Conservation (phyloP, 2,329 filamentous ascomycete species). For the Amauroascus verrucosus region DNA sequence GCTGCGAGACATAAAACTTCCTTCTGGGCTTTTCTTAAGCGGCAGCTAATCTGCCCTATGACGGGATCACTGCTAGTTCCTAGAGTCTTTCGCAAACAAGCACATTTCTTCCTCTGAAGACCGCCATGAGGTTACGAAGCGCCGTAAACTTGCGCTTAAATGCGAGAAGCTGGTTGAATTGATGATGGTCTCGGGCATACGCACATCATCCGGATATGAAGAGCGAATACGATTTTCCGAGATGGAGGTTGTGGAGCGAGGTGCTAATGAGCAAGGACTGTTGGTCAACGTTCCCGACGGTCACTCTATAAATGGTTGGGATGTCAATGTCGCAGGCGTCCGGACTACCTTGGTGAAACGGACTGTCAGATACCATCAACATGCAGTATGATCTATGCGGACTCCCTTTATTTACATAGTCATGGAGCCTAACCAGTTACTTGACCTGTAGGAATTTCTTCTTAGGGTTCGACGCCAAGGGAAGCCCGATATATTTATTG, state of each 20-base stretch:
- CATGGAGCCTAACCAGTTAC: not conserved
- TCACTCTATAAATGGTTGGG: conserved; percentile 89
- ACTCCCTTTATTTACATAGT: not conserved
- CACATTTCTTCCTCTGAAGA: conserved; percentile 96
- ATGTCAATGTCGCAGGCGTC: conserved; percentile 88
- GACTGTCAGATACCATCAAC: conserved; percentile 79
- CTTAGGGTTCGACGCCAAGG: conserved; percentile 72
- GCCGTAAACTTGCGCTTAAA: conserved; percentile 82
- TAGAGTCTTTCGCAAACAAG: conserved; percentile 94
- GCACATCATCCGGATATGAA: conserved; percentile 92
- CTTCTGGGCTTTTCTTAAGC: not conserved
- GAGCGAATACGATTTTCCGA: conserved; percentile 94
- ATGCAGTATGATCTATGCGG: conserved; percentile 56
- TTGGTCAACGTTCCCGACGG: conserved; percentile 82
- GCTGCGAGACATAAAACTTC: not conserved
- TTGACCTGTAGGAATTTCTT: conserved; percentile 61
- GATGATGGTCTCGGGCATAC: conserved; percentile 98
- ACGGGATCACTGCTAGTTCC: conserved; percentile 50
- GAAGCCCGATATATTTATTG: conserved; percentile 67
- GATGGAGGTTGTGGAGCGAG: conserved; percentile 89
- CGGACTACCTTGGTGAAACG: conserved; percentile 70
- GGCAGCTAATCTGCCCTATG: not conserved
- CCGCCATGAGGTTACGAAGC: conserved; percentile 88
- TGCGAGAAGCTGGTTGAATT: conserved; percentile 91
- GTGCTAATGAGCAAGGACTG: conserved; percentile 82